phyloP scores from a whole-genome alignment of 208 protist genomes.

The Trichomonas gallinae region DNA sequence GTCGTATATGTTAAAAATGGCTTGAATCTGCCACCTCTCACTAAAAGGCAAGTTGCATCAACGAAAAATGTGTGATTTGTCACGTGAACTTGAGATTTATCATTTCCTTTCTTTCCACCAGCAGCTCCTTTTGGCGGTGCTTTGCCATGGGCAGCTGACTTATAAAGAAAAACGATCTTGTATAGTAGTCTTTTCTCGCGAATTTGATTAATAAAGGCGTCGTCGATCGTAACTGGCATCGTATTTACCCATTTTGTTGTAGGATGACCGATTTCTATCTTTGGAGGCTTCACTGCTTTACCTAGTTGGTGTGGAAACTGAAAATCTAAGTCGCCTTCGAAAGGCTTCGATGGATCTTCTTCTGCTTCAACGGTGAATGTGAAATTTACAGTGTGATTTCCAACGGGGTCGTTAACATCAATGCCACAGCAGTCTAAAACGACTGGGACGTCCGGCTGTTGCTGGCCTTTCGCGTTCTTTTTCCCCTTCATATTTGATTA shows the following conservation, averaged over 20 bases:
- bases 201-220: not conserved
- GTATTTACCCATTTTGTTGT: not conserved
- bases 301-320: not conserved
- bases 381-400: not conserved
- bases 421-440: not conserved
- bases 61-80: conserved; percentile 16
- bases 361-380: not conserved
- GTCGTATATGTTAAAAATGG: not conserved
- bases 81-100: not conserved
- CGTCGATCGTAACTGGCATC: not conserved
- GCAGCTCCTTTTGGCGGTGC: not conserved
- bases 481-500: not conserved
- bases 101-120: not conserved
- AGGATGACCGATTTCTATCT: not conserved
- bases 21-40: not conserved
- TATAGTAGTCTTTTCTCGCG: not conserved
- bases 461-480: not conserved
- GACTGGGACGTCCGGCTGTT: not conserved
- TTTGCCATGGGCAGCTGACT: not conserved
- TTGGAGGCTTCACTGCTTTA: not conserved
- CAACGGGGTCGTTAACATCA: not conserved
- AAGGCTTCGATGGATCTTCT: not conserved
- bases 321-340: not conserved
- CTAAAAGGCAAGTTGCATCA: not conserved
- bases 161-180: not conserved